Evolutionary conservation across 805 yeast genomes (phyloP).

Genomic region (Ogataea nonfermentans): DNA sequence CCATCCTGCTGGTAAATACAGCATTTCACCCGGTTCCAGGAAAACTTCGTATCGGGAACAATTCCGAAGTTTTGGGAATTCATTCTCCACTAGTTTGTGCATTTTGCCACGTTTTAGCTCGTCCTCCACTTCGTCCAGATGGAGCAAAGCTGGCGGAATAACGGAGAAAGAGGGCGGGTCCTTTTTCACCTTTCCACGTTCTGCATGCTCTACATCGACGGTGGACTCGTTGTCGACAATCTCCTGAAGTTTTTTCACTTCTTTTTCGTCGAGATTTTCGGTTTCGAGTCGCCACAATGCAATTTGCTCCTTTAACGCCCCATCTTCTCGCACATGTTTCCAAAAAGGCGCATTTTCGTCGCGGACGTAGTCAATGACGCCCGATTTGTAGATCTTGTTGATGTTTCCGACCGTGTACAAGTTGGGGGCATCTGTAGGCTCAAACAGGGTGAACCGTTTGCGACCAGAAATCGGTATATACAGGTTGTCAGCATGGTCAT

Average conservation of each 20-base stretch:
- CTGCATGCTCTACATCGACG: slow-evolving; percentile 14
- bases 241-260: slow-evolving; percentile 24
- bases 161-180: slow-evolving; percentile 72
- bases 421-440: slow-evolving; percentile 59
- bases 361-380: slow-evolving; percentile 61
- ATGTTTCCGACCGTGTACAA: slow-evolving; percentile 66
- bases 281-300: slow-evolving; percentile 41
- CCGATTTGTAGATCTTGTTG: slow-evolving; percentile 51
- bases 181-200: slow-evolving; percentile 18
- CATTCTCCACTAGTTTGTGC: slow-evolving; percentile 34
- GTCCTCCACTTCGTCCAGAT: slow-evolving; percentile 51
- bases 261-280: slow-evolving; percentile 23
- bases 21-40: slow-evolving; percentile 61
- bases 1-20: slow-evolving; percentile 77
- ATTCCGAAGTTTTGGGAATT: slow-evolving; percentile 49
- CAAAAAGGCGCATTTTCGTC: slow-evolving; percentile 60
- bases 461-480: slow-evolving; percentile 59
- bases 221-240: slow-evolving; percentile 32
- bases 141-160: slow-evolving; percentile 63
- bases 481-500: slow-evolving; percentile 77
- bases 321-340: slow-evolving; percentile 61
- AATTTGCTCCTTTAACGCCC: slow-evolving; percentile 52
- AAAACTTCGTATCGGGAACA: slow-evolving; percentile 45
- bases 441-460: slow-evolving; percentile 64
- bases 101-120: slow-evolving; percentile 28